Conservation (phyloP, 495 filamentous ascomycete species). For the Tuber umbilicatum region DNA sequence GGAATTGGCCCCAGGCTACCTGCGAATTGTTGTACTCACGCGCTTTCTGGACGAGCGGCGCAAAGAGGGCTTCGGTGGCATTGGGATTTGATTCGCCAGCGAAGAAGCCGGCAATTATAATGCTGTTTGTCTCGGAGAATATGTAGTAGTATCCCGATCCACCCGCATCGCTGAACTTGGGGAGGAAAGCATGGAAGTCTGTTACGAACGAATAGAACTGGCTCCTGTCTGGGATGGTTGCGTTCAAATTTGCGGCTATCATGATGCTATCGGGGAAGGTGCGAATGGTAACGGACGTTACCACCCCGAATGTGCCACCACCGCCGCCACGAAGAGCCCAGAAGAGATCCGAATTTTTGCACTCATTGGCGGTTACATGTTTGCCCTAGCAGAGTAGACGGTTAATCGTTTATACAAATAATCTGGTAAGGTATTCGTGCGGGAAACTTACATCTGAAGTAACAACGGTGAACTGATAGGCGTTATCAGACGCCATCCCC, state of each 20-base stretch:
- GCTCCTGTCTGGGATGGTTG: slow-evolving; percentile 43
- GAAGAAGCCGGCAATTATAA: slow-evolving; percentile 32
- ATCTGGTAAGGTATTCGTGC: neutral
- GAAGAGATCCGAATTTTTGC: slow-evolving; percentile 56
- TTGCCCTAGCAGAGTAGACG: slow-evolving; percentile 43
- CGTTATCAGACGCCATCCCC: slow-evolving; percentile 46
- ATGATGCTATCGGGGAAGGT: slow-evolving; percentile 37
- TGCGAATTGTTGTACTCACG: slow-evolving; percentile 16
- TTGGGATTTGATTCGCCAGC: slow-evolving; percentile 29
- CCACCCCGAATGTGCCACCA: slow-evolving; percentile 52
- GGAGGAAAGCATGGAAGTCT: slow-evolving; percentile 42
- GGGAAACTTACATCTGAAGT: slow-evolving; percentile 43
- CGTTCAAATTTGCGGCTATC: slow-evolving; percentile 28
- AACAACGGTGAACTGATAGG: slow-evolving; percentile 44
- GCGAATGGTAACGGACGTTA: slow-evolving; percentile 48
- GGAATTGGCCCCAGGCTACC: slow-evolving; percentile 18
- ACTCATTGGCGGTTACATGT: slow-evolving; percentile 53
- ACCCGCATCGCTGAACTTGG: slow-evolving; percentile 42
- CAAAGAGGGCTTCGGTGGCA: slow-evolving; percentile 17
- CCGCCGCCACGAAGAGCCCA: slow-evolving; percentile 61
- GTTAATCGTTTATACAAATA: slow-evolving; percentile 10
- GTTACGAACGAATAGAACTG: slow-evolving; percentile 43
- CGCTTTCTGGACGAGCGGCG: slow-evolving; percentile 13
- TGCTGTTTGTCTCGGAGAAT: slow-evolving; percentile 34
- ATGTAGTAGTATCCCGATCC: slow-evolving; percentile 45